Percentiles rank a stretch among this genome's conserved stretches.
Conservation (phyloP, 768 basidiomycete species). For the Auriculariales sp. region DNA sequence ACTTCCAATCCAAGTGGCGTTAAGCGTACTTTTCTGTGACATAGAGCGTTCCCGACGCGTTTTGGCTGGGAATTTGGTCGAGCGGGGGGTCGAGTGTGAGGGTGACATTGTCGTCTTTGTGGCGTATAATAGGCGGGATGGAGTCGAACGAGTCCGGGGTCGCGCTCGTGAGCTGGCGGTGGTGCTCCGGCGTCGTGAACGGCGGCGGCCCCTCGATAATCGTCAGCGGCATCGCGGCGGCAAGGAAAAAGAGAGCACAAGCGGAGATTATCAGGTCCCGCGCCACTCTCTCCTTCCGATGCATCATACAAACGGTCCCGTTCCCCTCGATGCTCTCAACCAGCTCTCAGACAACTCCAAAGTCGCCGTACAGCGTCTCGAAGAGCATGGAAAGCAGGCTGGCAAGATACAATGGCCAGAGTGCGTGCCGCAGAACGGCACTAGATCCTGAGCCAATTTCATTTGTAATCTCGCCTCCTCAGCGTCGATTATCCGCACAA, state of each 20-base stretch:
- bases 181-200: slow-evolving; percentile 49
- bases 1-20: background rate
- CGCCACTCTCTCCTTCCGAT: background rate
- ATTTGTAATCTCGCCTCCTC: background rate
- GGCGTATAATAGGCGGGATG: slow-evolving; percentile 71
- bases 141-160: slow-evolving; percentile 76
- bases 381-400: background rate
- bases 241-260: background rate
- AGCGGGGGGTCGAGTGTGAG: slow-evolving; percentile 56
- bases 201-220: slow-evolving; percentile 27
- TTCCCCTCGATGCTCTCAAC: background rate
- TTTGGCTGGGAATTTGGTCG: slow-evolving; percentile 35
- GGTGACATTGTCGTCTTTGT: slow-evolving; percentile 57
- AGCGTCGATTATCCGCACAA: slow-evolving; percentile 14
- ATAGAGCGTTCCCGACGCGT: slow-evolving; percentile 53
- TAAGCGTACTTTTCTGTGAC: slow-evolving; percentile 68
- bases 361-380: background rate
- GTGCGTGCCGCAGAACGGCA: background rate
- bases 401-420: background rate
- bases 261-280: background rate
- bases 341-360: background rate
- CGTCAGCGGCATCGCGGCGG: slow-evolving; percentile 9
- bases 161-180: slow-evolving; percentile 47
- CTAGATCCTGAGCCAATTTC: too few species aligned
- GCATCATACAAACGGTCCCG: background rate